phyloP scores from a whole-genome alignment of 192 early-diverging fungal genomes.

The Gaertneriomyces semiglobifer region DNA sequence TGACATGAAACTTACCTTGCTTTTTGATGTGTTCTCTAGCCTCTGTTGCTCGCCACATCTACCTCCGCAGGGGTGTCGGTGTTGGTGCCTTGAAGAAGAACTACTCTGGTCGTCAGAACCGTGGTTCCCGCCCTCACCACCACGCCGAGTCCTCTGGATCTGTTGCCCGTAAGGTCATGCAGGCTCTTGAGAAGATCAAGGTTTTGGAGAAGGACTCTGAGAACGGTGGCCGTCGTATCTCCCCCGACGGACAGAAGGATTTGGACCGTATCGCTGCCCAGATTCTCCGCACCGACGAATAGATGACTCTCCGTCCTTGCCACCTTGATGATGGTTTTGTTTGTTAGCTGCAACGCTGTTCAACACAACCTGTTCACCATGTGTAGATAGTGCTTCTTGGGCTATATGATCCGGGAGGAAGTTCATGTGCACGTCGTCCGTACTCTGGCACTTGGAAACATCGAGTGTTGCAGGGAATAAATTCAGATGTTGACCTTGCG shows the following conservation, averaged over 20 bases:
- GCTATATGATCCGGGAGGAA: background rate
- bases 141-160: slow-evolving; percentile 83
- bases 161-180: slow-evolving; percentile 91
- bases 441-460: slow-evolving; percentile 4
- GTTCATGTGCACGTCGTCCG: background rate
- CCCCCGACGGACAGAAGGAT: slow-evolving; percentile 95
- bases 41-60: slow-evolving; percentile 97
- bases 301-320: background rate
- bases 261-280: slow-evolving; percentile 92
- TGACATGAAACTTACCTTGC: background rate
- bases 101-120: slow-evolving; percentile 89
- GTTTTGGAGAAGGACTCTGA: slow-evolving; percentile 88
- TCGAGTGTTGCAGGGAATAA: slow-evolving; percentile 13
- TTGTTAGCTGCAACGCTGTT: background rate
- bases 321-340: background rate
- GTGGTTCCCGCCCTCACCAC: slow-evolving; percentile 92
- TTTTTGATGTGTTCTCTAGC: slow-evolving; percentile 13
- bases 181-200: slow-evolving; percentile 98
- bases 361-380: background rate
- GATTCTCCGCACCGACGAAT: slow-evolving; percentile 40
- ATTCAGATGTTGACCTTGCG: slow-evolving; percentile 13
- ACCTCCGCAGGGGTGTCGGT: slow-evolving; percentile 91
- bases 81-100: slow-evolving; percentile 92
- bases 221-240: slow-evolving; percentile 87
- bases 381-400: background rate